A percentile compares a stretch with the other conserved stretches of the same genome.
Conservation (phyloP, 2,329 filamentous ascomycete species). For the Amauroascus niger region DNA sequence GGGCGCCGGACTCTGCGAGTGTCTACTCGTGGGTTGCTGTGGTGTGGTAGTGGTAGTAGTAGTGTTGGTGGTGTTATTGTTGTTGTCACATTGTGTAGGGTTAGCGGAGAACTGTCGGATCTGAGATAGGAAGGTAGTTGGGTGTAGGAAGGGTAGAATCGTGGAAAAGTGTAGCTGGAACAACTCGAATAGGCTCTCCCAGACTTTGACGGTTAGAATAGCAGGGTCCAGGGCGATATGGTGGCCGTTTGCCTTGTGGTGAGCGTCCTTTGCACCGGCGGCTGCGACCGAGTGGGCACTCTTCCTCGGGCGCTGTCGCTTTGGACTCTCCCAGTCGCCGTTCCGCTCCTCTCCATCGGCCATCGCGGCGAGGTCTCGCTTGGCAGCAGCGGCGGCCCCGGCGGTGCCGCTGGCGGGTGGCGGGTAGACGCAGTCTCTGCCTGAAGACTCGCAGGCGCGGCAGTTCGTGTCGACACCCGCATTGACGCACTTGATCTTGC, state of each 20-base stretch:
- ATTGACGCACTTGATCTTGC: slow-evolving; percentile 83
- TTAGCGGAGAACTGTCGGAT: slow-evolving; percentile 32
- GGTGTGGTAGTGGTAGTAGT: neutral
- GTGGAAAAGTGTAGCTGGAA: slow-evolving; percentile 50
- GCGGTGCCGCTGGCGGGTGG: slow-evolving; percentile 32
- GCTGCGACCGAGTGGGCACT: slow-evolving; percentile 22
- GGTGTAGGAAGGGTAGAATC: slow-evolving; percentile 49
- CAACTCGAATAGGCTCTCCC: slow-evolving; percentile 49
- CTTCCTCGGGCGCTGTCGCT: slow-evolving; percentile 34
- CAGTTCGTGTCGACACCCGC: slow-evolving; percentile 61
- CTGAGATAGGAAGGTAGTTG: slow-evolving; percentile 45
- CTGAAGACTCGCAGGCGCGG: slow-evolving; percentile 61
- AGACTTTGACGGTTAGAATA: slow-evolving; percentile 46
- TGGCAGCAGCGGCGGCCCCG: slow-evolving; percentile 22
- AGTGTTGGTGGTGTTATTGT: neutral
- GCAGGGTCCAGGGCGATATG: slow-evolving; percentile 42
- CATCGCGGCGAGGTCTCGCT: slow-evolving; percentile 32
- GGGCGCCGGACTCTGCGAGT: slow-evolving; percentile 24
- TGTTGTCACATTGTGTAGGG: neutral
- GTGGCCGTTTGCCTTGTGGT: neutral
- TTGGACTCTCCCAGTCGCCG: slow-evolving; percentile 35
- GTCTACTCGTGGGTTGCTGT: slow-evolving; percentile 20
- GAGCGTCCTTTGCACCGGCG: slow-evolving; percentile 24
- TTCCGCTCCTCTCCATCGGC: slow-evolving; percentile 15
- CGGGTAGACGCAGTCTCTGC: slow-evolving; percentile 64